Evolutionary conservation across 73 alveolate species (phyloP).

Genomic region (Blepharisma stoltei): DNA sequence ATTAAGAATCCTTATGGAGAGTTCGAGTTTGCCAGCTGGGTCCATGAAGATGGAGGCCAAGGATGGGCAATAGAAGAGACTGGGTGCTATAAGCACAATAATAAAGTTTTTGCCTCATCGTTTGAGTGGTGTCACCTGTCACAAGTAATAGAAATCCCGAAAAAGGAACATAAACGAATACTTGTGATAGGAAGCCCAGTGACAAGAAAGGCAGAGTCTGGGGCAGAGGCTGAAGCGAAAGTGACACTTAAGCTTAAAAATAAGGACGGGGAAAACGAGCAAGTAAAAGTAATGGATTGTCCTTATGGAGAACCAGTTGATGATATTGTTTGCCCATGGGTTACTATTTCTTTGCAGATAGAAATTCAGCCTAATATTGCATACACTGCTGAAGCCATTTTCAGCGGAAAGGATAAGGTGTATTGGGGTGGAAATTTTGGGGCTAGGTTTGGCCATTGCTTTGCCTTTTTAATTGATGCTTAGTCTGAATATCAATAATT

Average conservation of each 20-base stretch:
- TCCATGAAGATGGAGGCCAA: slow-evolving; percentile 6
- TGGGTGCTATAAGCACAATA: background rate
- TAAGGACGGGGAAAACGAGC: background rate
- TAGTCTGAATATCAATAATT: no score
- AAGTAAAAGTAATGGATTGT: background rate
- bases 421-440: slow-evolving; percentile 28
- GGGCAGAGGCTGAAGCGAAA: background rate
- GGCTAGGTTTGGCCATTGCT: slow-evolving; percentile 29
- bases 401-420: slow-evolving; percentile 23
- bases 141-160: background rate
- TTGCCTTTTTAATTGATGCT: background rate
- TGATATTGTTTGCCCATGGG: background rate
- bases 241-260: background rate
- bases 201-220: background rate
- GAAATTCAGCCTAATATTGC: background rate
- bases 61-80: background rate
- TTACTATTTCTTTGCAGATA: background rate
- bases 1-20: slow-evolving; percentile 24
- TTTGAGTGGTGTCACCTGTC: background rate
- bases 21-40: background rate
- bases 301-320: background rate
- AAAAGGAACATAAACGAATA: background rate
- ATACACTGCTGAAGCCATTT: background rate
- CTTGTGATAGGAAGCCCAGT: slow-evolving; percentile 2
- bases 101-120: slow-evolving; percentile 8